Base-by-base conservation (phyloP, 106 monocot species). In the Iris macrosiphon region DNA sequence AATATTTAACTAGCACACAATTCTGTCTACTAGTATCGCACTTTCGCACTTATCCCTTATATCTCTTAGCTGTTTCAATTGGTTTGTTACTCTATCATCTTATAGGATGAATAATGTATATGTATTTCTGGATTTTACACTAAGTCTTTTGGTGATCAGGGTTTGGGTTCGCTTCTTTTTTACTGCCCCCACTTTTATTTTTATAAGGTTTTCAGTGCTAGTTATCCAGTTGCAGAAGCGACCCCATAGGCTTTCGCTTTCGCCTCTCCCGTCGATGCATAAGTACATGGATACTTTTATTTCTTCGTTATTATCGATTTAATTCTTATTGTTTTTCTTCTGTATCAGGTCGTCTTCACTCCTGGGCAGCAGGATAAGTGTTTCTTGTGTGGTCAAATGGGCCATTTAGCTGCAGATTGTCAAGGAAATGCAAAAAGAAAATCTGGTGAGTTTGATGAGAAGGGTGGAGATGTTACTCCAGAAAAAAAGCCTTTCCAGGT, bases 291-390 rank as follows among this genome's bases (percentile, higher is more conserved):
- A n/a, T n/a, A n/a, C n/a, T n/a, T n/a, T n/a, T n/a, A n/a, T n/a
- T n/a, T n/a, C n/a, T n/a, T n/a, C n/a, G n/a, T n/a, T n/a, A n/a
- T n/a, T n/a, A n/a, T 50, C 25, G 29, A n/a, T 53, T 1, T 33
- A 30, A 30, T 31, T n/a, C 7, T 2, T 49, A 31, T 17, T 20
- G 30, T 17, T 32, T 53, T 33, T 24, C 0, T 30, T 31, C 32
- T 34, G 22, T 16, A 43, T 70, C 71, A 95, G 95, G 64, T 95
- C 18, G 89, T 95, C 45, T 95, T 89, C 57, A 95, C 89, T 15
- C 95, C 95, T 21, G 89, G 95, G 17, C 89, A 95, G 53, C 89
- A 95, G 66, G 85, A 95, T 64, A 95, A 95, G 32, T 95, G 95
- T 50, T 95, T 95, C 65, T 37, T 95, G 39, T 95, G 95, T 63